These are phyloP conservation scores for Beauveria pseudobassiana DNA, from an alignment of 2,329 filamentous ascomycete genomes.

Conservation along the genomic window DNA sequence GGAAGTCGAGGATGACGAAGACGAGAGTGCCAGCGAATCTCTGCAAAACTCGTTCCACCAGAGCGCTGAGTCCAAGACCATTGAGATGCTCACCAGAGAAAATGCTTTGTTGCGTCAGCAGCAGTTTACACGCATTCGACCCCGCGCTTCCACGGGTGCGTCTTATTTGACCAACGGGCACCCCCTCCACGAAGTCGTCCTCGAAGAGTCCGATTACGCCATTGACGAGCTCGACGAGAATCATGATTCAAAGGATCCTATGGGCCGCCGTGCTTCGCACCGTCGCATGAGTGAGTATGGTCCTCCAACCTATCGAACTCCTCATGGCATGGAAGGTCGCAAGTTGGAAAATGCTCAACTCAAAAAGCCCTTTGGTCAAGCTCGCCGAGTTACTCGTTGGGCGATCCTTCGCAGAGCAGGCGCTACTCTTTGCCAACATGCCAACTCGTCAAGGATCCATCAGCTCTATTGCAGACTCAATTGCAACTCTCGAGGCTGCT, in stretches of 20 bases:
- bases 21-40: slow-evolving; percentile 45
- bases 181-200: slow-evolving; percentile 50
- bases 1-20: slow-evolving; percentile 62
- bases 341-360: slow-evolving; percentile 51
- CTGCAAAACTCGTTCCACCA: slow-evolving; percentile 44
- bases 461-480: slow-evolving; percentile 49
- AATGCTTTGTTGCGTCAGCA: slow-evolving; percentile 55
- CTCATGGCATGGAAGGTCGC: slow-evolving; percentile 49
- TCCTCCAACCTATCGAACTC: slow-evolving; percentile 37
- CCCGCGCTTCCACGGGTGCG: slow-evolving; percentile 49
- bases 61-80: slow-evolving; percentile 51
- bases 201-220: slow-evolving; percentile 63
- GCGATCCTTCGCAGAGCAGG: slow-evolving; percentile 63
- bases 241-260: slow-evolving; percentile 41
- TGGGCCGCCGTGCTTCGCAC: slow-evolving; percentile 38
- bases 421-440: slow-evolving; percentile 70
- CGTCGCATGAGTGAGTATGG: slow-evolving; percentile 53
- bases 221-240: slow-evolving; percentile 63
- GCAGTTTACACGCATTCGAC: slow-evolving; percentile 41
- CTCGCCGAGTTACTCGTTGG: slow-evolving; percentile 57
- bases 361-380: slow-evolving; percentile 64
- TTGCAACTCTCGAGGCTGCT: slow-evolving; percentile 37
- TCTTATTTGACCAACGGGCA: slow-evolving; percentile 51
- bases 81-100: slow-evolving; percentile 55
- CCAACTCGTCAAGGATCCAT: slow-evolving; percentile 58